A percentile compares a stretch with the other conserved stretches of the same genome.
These are phyloP conservation scores for Kernera saxatilis DNA, from an alignment of 345 rosid species.

Conservation along the genomic window DNA sequence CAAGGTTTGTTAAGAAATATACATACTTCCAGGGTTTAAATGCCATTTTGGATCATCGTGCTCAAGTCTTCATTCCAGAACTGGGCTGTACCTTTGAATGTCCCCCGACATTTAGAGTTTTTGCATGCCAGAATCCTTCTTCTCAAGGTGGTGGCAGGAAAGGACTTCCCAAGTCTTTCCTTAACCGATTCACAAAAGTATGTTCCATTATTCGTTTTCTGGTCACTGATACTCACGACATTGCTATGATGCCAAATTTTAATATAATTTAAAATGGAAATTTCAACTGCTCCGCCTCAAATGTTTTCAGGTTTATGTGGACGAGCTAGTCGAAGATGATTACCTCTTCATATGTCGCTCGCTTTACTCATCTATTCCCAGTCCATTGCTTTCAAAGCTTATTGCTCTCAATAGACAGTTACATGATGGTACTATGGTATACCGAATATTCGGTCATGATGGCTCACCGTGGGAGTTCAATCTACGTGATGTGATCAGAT, in stretches of 20 bases:
- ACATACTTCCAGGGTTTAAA: conserved; percentile 65
- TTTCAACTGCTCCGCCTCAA: neutral
- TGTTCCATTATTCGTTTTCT: neutral
- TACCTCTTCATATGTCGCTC: conserved; percentile 73
- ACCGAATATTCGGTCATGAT: conserved; percentile 69
- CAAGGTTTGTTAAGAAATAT: neutral
- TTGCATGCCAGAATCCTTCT: conserved; percentile 97
- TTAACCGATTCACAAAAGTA: conserved; percentile 94
- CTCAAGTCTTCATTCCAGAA: conserved; percentile 93
- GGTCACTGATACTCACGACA: neutral
- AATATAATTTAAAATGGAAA: neutral
- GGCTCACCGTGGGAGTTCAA: conserved; percentile 99
- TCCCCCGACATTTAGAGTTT: conserved; percentile 76
- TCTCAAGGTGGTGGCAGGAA: conserved; percentile 98
- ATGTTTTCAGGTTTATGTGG: conserved; percentile 74
- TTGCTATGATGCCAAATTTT: neutral
- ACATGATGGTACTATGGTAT: conserved; percentile 71
- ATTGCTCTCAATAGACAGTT: conserved; percentile 67
- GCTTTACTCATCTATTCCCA: conserved; percentile 67
- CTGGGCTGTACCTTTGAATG: conserved; percentile 73
- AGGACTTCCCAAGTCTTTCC: conserved; percentile 93
- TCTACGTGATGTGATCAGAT: conserved; percentile 86
- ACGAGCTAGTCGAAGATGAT: conserved; percentile 84
- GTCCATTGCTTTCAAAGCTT: conserved; percentile 60
- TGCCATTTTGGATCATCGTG: conserved; percentile 95